Percentiles rank a stretch among this genome's conserved stretches.
Conservation (phyloP, 2,329 filamentous ascomycete species). For the Talaromyces amestolkiae region DNA sequence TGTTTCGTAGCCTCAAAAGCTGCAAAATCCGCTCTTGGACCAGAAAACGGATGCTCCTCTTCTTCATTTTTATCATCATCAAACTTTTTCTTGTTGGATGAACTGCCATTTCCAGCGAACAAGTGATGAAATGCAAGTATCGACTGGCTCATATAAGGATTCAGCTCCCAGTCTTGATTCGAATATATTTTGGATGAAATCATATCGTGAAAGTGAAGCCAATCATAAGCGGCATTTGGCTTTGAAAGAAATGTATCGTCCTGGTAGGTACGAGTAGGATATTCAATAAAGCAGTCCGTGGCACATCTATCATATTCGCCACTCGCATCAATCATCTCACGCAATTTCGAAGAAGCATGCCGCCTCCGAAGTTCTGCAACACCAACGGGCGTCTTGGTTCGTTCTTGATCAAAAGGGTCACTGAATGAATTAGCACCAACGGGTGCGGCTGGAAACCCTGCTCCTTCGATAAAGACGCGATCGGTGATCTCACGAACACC, state of each 20-base stretch:
- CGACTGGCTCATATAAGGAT: conserved; percentile 80
- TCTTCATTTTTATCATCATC: conserved; percentile 44
- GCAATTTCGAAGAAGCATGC: conserved; percentile 57
- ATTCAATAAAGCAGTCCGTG: conserved; percentile 76
- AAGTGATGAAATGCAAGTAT: conserved; percentile 87
- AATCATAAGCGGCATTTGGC: conserved; percentile 83
- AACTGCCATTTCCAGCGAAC: conserved; percentile 68
- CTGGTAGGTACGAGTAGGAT: conserved; percentile 84
- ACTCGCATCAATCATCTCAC: conserved; percentile 62
- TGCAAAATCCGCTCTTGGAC: conserved; percentile 75
- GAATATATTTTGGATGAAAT: conserved; percentile 75
- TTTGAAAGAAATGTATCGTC: conserved; percentile 90
- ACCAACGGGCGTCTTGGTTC: conserved; percentile 44
- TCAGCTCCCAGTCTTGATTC: conserved; percentile 91
- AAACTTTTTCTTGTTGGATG: conserved; percentile 39
- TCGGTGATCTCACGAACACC: conserved; percentile 65
- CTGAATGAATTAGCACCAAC: conserved; percentile 38
- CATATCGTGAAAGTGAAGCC: conserved; percentile 88
- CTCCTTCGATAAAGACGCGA: conserved; percentile 63
- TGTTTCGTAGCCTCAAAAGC: conserved; percentile 78
- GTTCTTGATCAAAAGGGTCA: conserved; percentile 31
- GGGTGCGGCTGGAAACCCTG: conserved; percentile 54
- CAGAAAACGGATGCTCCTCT: conserved; percentile 70
- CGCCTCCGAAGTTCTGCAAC: conserved; percentile 60
- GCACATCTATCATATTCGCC: conserved; percentile 63